Conservation (phyloP, 2,329 filamentous ascomycete species). For the Didymella sp. region DNA sequence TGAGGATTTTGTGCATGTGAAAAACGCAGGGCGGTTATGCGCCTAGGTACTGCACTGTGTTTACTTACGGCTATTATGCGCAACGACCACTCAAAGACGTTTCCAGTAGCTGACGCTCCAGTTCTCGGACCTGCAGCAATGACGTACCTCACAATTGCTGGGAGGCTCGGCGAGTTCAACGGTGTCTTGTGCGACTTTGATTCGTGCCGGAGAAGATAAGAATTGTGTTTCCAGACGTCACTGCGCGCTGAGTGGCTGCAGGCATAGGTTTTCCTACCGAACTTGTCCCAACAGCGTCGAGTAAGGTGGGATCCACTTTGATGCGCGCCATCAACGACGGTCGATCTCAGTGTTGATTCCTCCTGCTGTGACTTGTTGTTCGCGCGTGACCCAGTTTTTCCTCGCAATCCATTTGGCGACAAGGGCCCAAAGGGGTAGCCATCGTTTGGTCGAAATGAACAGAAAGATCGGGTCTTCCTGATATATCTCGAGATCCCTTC, state of each 20-base stretch:
- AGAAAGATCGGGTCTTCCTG: conserved; percentile 5
- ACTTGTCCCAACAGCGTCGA: conserved; percentile 17
- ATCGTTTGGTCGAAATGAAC: conserved; percentile 17
- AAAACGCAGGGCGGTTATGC: not conserved
- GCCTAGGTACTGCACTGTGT: not conserved
- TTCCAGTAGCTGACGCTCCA: conserved; percentile 1
- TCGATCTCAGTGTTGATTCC: conserved; percentile 10
- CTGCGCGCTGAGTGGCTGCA: conserved; percentile 12
- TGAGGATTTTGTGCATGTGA: conserved; percentile 6
- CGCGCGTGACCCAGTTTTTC: conserved; percentile 24
- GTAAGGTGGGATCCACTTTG: conserved; percentile 14
- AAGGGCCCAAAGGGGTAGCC: conserved; percentile 7
- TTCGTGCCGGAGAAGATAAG: conserved; percentile 13
- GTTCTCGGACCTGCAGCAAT: conserved; percentile 6
- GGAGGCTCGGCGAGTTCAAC: conserved; percentile 11
- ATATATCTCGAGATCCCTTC: conserved; percentile 13
- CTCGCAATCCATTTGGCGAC: conserved; percentile 14
- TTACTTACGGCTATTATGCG: not conserved
- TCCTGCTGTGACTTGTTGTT: conserved; percentile 19
- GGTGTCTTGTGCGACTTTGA: conserved; percentile 11
- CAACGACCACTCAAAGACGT: not conserved
- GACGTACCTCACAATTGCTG: conserved; percentile 4
- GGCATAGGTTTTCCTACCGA: conserved; percentile 13
- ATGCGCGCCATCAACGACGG: conserved; percentile 20
- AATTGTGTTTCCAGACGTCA: not conserved